phyloP scores from a whole-genome alignment of 306 rosid genomes.

The Canavalia ensiformis region DNA sequence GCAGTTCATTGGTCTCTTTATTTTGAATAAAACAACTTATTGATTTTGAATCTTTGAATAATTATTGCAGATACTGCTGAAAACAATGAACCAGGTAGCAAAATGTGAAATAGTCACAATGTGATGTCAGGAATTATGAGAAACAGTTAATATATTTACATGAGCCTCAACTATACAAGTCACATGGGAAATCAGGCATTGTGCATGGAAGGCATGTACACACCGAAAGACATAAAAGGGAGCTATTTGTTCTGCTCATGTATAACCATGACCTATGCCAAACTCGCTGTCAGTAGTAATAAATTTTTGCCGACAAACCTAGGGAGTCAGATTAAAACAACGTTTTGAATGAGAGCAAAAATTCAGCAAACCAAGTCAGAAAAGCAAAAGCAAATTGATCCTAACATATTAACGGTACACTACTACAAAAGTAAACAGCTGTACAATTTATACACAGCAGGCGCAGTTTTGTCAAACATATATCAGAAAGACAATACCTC shows the following conservation, averaged over 20 bases:
- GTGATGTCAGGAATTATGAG: slow-evolving; percentile 4
- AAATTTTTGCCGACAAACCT: slow-evolving; percentile 89
- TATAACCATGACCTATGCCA: slow-evolving; percentile 72
- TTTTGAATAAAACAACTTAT: neutral
- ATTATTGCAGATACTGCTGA: slow-evolving; percentile 18
- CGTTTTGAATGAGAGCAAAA: slow-evolving; percentile 39
- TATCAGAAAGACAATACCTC: slow-evolving; percentile 75
- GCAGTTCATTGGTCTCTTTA: slow-evolving; percentile 19
- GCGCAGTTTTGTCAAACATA: slow-evolving; percentile 40
- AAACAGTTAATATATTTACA: slow-evolving; percentile 56
- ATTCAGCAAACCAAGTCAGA: slow-evolving; percentile 18
- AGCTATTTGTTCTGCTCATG: slow-evolving; percentile 89
- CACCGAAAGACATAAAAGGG: slow-evolving; percentile 98
- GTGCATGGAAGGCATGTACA: slow-evolving; percentile 92
- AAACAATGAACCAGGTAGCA: slow-evolving; percentile 34
- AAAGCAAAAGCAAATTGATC: slow-evolving; percentile 29
- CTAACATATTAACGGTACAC: slow-evolving; percentile 10
- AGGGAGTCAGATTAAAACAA: slow-evolving; percentile 46
- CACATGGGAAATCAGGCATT: slow-evolving; percentile 91
- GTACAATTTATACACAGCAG: slow-evolving; percentile 5
- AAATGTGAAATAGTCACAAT: slow-evolving; percentile 18
- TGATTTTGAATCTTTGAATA: neutral
- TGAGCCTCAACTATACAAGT: slow-evolving; percentile 80
- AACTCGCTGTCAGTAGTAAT: slow-evolving; percentile 79
- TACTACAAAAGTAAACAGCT: slow-evolving; percentile 32